phyloP scores from a whole-genome alignment of 2,329 filamentous ascomycete genomes.

The Colletotrichum sp. region DNA sequence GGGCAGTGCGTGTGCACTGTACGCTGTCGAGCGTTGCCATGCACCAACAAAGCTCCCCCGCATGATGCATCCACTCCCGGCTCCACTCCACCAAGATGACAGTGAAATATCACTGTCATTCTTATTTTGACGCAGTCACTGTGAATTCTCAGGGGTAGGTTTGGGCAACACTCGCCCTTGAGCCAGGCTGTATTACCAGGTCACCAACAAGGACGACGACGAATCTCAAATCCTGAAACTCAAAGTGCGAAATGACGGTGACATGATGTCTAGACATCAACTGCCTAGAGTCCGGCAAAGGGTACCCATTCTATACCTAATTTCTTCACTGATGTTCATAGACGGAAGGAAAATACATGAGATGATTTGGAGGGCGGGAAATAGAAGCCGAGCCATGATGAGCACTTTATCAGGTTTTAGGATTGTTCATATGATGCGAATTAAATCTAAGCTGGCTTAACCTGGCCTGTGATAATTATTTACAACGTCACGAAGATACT shows the following conservation, averaged over 20 bases:
- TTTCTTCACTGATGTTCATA: not conserved
- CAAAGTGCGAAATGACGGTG: not conserved
- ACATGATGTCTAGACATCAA: not conserved
- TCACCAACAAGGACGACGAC: not conserved
- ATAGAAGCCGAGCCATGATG: not conserved
- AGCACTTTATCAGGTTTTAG: not conserved
- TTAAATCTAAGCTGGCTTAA: rapidly evolving
- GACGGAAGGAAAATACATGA: not conserved
- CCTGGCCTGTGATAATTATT: not conserved
- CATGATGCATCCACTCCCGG: not conserved
- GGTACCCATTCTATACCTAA: not conserved
- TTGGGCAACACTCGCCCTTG: not conserved
- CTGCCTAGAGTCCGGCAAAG: not conserved
- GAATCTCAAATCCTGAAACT: not conserved
- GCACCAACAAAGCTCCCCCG: not conserved
- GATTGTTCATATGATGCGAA: not conserved
- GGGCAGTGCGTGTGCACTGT: not conserved
- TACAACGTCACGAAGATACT: not conserved
- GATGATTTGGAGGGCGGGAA: not conserved
- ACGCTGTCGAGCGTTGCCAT: not conserved
- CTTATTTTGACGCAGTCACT: not conserved
- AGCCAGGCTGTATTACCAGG: not conserved
- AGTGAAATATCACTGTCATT: not conserved
- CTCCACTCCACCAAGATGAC: not conserved
- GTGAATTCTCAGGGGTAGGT: not conserved